Base-by-base conservation (phyloP, 1,284 basidiomycete genomes). In the Microstroma glucosiphilum region DNA sequence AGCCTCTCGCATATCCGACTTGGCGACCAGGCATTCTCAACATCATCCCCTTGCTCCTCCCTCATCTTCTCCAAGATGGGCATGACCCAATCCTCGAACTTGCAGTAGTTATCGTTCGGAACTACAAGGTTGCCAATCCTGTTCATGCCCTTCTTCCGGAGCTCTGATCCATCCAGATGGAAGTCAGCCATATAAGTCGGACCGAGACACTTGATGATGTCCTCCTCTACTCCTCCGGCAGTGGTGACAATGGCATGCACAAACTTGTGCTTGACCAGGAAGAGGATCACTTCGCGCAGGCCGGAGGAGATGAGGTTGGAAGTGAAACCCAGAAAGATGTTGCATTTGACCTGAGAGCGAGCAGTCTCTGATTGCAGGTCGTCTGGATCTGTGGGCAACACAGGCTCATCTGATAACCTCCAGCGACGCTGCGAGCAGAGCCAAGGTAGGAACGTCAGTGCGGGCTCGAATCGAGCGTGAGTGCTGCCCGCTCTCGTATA, bases 51-150 rank as follows among this genome's bases (percentile, higher is more conserved):
- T 81, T 98, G 96, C 79, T 99, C 96, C 19, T 82, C 85, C 37
- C 96, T 85, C 92, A 98, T 92, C 51, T 83, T 80, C 78, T 98
- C 90, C 49, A 99, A 85, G 63, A 97, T 92, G 1, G 96, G 96
- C 57, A 88, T 89, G 12, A 98, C 86, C 96, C 96, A 99, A 79
- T 98, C 94, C 81, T 99, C 96, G 72, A 98, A 99, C 76, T 90
- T 89, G 86, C 96, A 97, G 81, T 99, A 99, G 79, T 98, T 98
- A 74, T 96, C 92, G 79, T 99, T 99, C 13, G 96, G 96, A 0
- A 99, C 88, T 60, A 99, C 83, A 48, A 99, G 85, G 76, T 99
- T 99, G n/a, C 96, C 96, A 68, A 98, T 94, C 37, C 96, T 86
- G 76, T 99, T 99, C 83, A 99, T 21, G 13, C 96, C 96, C 68